A percentile compares a stretch with the other conserved stretches of the same genome.
These are phyloP conservation scores for Fraxinus latifolia DNA, from an alignment of 305 asterid genomes.

Conservation along the genomic window DNA sequence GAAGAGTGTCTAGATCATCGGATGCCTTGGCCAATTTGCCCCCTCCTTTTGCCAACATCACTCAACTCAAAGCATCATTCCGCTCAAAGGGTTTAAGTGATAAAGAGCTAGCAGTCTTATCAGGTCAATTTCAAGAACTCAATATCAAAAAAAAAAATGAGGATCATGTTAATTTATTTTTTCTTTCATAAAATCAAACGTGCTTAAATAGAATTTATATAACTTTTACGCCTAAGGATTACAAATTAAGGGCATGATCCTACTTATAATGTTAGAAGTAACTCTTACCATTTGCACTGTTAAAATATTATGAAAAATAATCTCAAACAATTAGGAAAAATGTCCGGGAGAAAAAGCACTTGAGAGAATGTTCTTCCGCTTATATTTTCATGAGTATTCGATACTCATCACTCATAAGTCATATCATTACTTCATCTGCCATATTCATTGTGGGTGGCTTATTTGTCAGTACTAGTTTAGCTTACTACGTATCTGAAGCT, in stretches of 20 bases:
- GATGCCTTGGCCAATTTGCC: constrained; percentile 53
- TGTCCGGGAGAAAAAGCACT: not conserved
- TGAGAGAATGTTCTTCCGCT: not conserved
- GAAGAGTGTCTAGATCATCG: constrained; percentile 40
- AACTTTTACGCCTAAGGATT: too few relatives aligned
- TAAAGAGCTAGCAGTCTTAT: constrained; percentile 59
- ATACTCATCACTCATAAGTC: not conserved
- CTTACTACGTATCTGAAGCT: not conserved
- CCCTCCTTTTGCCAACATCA: constrained; percentile 43
- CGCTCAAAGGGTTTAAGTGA: constrained; percentile 44
- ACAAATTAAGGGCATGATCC: too few relatives aligned
- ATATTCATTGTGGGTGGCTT: not conserved
- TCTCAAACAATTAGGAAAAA: not conserved
- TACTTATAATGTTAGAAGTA: not conserved
- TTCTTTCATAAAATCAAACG: not conserved
- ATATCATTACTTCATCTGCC: too few relatives aligned
- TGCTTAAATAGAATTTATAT: too few relatives aligned
- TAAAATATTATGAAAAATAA: not conserved
- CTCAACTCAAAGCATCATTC: constrained; percentile 46
- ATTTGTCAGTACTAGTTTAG: not conserved
- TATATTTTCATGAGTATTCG: not conserved
- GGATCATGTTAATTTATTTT: too few relatives aligned
- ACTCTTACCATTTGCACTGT: not conserved
- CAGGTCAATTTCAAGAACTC: constrained; percentile 36
- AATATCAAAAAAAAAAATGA: not conserved